Percentiles rank a stretch among this genome's conserved stretches.
These are phyloP conservation scores for Magnaporthiopsis incrustans DNA, from an alignment of 2,329 filamentous ascomycete species.

Conservation along the genomic window DNA sequence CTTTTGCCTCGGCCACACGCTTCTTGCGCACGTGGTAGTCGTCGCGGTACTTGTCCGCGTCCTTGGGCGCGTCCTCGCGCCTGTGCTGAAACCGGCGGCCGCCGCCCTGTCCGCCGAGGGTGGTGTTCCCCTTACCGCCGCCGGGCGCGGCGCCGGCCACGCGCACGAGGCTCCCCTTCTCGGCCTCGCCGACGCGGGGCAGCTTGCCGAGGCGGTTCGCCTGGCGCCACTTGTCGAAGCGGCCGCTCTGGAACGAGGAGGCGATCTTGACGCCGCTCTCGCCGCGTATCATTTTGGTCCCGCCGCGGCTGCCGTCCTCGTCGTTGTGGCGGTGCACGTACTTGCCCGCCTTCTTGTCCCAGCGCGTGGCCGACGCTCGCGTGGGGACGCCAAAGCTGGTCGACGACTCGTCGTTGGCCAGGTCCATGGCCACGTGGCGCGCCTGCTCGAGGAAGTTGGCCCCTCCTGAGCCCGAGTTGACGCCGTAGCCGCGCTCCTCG, in stretches of 20 bases:
- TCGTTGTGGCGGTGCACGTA: conserved; percentile 91
- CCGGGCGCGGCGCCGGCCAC: conserved; percentile 19
- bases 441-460: conserved; percentile 82
- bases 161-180: conserved; percentile 38
- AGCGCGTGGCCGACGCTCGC: conserved; percentile 66
- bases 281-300: conserved; percentile 65
- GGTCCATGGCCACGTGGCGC: conserved; percentile 83
- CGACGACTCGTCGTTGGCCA: conserved; percentile 77
- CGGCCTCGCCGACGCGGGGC: conserved; percentile 75
- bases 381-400: conserved; percentile 72
- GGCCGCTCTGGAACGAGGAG: conserved; percentile 83
- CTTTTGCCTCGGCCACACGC: conserved; percentile 77
- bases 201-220: conserved; percentile 72
- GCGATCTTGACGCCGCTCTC: conserved; percentile 96
- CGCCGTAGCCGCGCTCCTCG: conserved; percentile 88
- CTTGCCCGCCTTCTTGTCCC: conserved; percentile 95
- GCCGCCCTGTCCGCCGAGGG: conserved; percentile 25
- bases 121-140: neutral
- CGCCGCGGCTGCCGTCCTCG: conserved; percentile 74
- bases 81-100: conserved; percentile 74
- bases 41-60: conserved; percentile 84
- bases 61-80: conserved; percentile 80
- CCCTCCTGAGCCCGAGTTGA: conserved; percentile 70
- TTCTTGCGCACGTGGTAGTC: conserved; percentile 89
- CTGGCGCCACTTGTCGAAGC: conserved; percentile 89